Conservation (phyloP, 257 asterid species). For the Solanum chaucha region DNA sequence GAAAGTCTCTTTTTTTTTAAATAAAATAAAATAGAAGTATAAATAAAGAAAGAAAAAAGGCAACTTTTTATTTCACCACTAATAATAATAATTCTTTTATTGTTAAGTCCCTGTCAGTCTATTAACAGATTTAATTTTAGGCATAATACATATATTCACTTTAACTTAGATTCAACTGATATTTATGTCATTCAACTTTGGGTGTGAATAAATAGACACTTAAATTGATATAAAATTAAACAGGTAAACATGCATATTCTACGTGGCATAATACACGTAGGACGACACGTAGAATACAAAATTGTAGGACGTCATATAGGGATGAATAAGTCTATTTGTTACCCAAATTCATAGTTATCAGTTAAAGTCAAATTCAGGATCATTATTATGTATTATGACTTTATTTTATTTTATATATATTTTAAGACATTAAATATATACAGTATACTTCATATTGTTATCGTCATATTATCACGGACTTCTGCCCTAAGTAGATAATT, state of each 20-base stretch:
- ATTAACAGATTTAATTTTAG: not conserved
- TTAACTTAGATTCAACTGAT: too few relatives aligned
- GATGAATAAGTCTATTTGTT: too few relatives aligned
- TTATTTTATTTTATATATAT: too few relatives aligned
- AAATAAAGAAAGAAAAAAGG: not conserved
- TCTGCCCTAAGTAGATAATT: not conserved
- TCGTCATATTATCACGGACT: not conserved
- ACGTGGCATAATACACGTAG: fast-evolving
- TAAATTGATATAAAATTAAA: too few relatives aligned
- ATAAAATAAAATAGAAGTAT: not conserved
- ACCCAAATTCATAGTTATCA: too few relatives aligned
- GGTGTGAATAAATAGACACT: fast-evolving
- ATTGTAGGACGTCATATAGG: not conserved
- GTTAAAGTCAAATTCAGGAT: too few relatives aligned
- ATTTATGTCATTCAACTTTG: fast-evolving
- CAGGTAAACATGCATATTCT: fast-evolving
- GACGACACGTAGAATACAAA: too few relatives aligned
- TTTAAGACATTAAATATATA: not conserved
- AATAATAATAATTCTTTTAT: not conserved
- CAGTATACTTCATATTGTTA: not conserved
- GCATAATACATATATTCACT: not conserved
- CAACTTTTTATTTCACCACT: not conserved
- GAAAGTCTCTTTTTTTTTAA: not conserved
- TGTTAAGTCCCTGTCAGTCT: not conserved
- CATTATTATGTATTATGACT: too few relatives aligned